Percentiles rank a stretch among this genome's conserved stretches.
Evolutionary conservation across 257 asterid species (phyloP).

Genomic region (Capsicum chinense): DNA sequence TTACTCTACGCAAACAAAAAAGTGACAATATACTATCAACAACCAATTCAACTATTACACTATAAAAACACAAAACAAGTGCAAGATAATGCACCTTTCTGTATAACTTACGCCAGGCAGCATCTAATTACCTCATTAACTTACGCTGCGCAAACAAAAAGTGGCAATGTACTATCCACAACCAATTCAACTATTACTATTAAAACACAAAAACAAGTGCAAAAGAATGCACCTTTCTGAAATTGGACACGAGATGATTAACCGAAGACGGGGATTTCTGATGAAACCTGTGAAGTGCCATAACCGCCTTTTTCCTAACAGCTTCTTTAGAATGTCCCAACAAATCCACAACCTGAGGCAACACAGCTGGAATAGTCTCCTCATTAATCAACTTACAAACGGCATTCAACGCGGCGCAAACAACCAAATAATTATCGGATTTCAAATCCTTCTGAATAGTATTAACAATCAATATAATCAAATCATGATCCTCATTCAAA

Average conservation of each 20-base stretch:
- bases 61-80: no score
- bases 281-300: conserved; percentile 92
- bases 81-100: neutral
- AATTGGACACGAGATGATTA: conserved; percentile 78
- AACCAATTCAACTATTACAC: no score
- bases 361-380: conserved; percentile 96
- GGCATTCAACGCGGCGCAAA: conserved; percentile 84
- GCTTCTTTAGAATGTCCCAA: conserved; percentile 88
- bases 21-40: no score
- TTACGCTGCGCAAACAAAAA: neutral
- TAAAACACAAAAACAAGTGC: neutral
- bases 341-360: conserved; percentile 89
- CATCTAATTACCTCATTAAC: neutral
- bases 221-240: conserved; percentile 73
- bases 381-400: conserved; percentile 92
- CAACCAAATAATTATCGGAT: conserved; percentile 86
- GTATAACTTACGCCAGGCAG: neutral
- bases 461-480: conserved; percentile 90
- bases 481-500: conserved; percentile 90
- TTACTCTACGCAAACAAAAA: no score
- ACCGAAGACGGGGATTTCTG: conserved; percentile 87
- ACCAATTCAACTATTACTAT: neutral
- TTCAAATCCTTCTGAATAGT: conserved; percentile 98
- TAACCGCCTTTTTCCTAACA: conserved; percentile 94
- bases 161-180: conserved; percentile 14